Evolutionary conservation across 768 basidiomycete genomes (phyloP).

Genomic region (Cantharellus cinnabarinus): DNA sequence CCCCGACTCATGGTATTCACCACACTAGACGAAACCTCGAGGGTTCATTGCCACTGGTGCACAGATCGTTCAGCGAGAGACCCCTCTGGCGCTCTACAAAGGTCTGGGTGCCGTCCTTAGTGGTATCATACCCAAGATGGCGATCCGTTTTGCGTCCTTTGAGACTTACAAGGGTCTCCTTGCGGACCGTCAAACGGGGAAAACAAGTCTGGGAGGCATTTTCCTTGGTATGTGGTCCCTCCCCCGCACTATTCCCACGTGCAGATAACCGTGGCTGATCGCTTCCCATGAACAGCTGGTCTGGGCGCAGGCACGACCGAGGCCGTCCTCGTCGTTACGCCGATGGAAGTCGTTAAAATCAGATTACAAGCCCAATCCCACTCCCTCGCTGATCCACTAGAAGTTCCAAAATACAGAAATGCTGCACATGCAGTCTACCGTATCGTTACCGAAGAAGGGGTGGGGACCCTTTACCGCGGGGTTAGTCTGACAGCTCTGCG

Average conservation of each 20-base stretch:
- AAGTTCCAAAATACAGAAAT: conserved; percentile 84
- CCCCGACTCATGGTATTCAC: background rate
- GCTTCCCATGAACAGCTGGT: conserved; percentile 38
- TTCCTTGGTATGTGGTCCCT: conserved; percentile 44
- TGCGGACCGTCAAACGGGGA: conserved; percentile 54
- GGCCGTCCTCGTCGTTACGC: conserved; percentile 84
- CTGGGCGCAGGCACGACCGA: conserved; percentile 91
- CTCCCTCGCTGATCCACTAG: conserved; percentile 87
- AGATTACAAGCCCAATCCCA: conserved; percentile 94
- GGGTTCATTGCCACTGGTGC: conserved; percentile 83
- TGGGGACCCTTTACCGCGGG: conserved; percentile 71
- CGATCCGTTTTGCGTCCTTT: conserved; percentile 94
- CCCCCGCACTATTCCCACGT: background rate
- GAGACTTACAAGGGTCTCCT: conserved; percentile 82
- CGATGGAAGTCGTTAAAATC: conserved; percentile 99
- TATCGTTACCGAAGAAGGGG: conserved; percentile 82
- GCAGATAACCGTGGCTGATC: background rate
- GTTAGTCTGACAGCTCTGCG: conserved; percentile 82
- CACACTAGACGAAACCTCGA: conserved; percentile 59
- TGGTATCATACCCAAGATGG: conserved; percentile 99
- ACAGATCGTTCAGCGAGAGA: conserved; percentile 76
- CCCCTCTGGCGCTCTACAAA: conserved; percentile 91
- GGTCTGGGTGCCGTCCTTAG: conserved; percentile 90
- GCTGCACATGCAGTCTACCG: conserved; percentile 92
- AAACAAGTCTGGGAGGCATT: conserved; percentile 56